Conservation (phyloP, 306 rosid genomes). For the Quercus alba region DNA sequence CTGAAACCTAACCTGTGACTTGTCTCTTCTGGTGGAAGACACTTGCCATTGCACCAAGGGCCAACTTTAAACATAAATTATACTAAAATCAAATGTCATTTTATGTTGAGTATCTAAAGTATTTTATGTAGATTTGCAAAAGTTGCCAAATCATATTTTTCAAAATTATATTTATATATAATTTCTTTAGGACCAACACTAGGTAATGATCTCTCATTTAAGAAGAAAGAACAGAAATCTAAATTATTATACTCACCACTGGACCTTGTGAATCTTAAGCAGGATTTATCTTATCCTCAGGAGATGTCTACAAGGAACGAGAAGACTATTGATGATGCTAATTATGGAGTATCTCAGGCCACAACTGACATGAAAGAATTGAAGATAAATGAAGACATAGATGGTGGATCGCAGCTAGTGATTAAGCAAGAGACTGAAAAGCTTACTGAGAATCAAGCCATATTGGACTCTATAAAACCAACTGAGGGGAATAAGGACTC, state of each 20-base stretch:
- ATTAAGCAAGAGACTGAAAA: slow-evolving; percentile 8
- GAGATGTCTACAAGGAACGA: slow-evolving; percentile 23
- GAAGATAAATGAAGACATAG: slow-evolving; percentile 19
- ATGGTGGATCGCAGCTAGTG: slow-evolving; percentile 13
- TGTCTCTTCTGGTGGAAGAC: no score
- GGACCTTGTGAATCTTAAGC: slow-evolving; percentile 1
- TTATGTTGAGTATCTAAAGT: not conserved
- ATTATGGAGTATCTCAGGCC: not conserved
- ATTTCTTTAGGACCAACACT: not conserved
- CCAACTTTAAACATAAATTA: not conserved
- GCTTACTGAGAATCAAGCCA: not conserved
- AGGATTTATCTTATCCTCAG: slow-evolving; percentile 29
- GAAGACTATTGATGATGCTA: slow-evolving; percentile 8
- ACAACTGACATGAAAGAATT: slow-evolving; percentile 27
- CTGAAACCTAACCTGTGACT: no score
- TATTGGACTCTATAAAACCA: slow-evolving; percentile 1
- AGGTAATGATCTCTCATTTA: not conserved
- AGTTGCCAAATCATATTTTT: not conserved
- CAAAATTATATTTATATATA: not conserved
- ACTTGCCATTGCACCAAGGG: no score
- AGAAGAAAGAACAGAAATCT: not conserved
- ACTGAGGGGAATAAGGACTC: not conserved
- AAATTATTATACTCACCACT: not conserved
- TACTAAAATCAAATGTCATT: not conserved
- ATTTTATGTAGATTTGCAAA: not conserved